Conservation (phyloP, 176 grass and related monocot genomes). For the Rhipidocladum racemiflorum region DNA sequence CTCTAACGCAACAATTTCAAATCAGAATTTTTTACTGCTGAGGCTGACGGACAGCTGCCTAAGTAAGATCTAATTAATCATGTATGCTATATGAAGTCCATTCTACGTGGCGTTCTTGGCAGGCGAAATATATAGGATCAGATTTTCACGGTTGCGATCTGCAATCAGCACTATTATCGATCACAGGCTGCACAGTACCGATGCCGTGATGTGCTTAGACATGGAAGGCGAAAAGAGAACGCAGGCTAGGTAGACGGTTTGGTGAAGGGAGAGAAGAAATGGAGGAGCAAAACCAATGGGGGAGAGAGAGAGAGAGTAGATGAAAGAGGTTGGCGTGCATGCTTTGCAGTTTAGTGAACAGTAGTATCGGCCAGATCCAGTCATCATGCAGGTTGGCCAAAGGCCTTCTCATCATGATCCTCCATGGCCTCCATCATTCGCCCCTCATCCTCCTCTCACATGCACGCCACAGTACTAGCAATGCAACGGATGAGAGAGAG, state of each 20-base stretch:
- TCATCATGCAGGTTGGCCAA: neutral
- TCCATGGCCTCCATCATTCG: slow-evolving; percentile 30
- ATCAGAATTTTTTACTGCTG: no score
- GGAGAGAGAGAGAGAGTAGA: no score
- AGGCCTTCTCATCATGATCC: slow-evolving; percentile 12
- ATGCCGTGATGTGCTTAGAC: neutral
- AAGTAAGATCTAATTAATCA: no score
- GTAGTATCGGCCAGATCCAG: neutral
- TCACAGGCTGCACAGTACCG: neutral
- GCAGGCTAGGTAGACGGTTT: neutral
- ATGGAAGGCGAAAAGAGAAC: neutral
- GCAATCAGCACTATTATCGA: neutral
- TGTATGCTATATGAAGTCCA: no score
- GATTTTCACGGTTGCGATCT: neutral
- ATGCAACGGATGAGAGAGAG: neutral
- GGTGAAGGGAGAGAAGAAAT: neutral
- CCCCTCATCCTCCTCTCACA: neutral
- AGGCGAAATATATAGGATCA: no score
- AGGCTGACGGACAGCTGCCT: no score
- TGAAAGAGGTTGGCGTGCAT: neutral
- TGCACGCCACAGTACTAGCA: neutral
- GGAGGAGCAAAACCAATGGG: no score
- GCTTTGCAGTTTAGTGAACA: neutral
- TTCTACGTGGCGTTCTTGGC: no score
- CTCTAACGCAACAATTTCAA: no score